These are phyloP conservation scores for Cordia subcordata DNA, from an alignment of 257 asterid species.

Conservation along the genomic window DNA sequence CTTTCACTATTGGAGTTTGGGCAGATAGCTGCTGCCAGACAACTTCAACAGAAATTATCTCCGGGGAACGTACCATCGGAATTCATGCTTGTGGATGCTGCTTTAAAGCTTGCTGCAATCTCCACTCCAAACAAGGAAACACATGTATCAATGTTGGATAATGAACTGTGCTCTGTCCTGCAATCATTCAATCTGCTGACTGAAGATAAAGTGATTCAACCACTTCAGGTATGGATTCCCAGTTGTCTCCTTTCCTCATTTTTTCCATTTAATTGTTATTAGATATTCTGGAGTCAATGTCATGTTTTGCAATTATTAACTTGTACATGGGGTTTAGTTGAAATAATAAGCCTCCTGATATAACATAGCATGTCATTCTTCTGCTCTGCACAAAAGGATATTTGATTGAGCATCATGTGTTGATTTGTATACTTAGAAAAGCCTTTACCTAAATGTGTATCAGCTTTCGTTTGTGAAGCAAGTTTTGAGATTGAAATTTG, in stretches of 20 bases:
- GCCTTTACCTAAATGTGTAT: background rate
- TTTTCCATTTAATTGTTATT: conserved; percentile 4
- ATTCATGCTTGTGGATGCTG: conserved; percentile 61
- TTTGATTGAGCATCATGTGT: background rate
- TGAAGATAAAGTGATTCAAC: conserved; percentile 58
- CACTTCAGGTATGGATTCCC: conserved; percentile 61
- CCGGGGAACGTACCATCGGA: conserved; percentile 75
- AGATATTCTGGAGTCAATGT: background rate
- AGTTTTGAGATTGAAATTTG: background rate
- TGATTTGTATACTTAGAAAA: background rate
- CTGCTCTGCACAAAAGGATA: background rate
- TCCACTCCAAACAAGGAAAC: conserved; percentile 63
- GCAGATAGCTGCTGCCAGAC: conserved; percentile 82
- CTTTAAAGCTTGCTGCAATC: conserved; percentile 76
- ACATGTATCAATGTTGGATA: conserved; percentile 46
- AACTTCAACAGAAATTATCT: conserved; percentile 83
- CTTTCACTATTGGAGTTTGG: conserved; percentile 95
- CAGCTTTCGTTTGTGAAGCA: background rate
- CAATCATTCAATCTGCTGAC: conserved; percentile 43
- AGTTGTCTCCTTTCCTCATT: conserved; percentile 11
- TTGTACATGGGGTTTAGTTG: background rate
- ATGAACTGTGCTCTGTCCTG: conserved; percentile 49
- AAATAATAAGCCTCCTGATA: too few relatives aligned
- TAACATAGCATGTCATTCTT: conserved; percentile 1
- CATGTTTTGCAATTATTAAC: background rate